Evolutionary conservation across 441 rosid species (phyloP).

Genomic region (Codiaeum variegatum): DNA sequence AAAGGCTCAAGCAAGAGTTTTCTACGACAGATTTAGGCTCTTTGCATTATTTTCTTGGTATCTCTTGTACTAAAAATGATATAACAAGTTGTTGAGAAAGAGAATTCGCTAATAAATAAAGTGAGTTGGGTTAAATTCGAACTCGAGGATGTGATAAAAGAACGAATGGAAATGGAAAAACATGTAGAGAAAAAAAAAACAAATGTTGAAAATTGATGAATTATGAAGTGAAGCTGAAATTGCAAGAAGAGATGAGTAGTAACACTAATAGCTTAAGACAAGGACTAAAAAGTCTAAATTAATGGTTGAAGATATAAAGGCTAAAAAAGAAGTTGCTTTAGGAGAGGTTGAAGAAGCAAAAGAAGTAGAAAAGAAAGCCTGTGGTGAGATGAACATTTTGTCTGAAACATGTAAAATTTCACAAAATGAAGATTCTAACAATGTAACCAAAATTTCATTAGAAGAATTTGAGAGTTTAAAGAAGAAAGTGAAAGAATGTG

Average conservation of each 20-base stretch:
- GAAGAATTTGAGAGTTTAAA: conserved; percentile 53
- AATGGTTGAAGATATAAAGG: conserved; percentile 38
- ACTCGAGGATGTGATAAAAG: conserved; percentile 48
- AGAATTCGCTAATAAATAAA: conserved; percentile 40
- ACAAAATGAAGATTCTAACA: conserved; percentile 21
- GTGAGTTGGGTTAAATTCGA: conserved; percentile 44
- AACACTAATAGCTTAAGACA: conserved; percentile 33
- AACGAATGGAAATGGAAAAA: conserved; percentile 28
- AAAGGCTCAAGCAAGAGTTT: no score
- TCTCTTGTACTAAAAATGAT: no score
- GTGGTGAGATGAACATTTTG: conserved; percentile 43
- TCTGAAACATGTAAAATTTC: conserved; percentile 32
- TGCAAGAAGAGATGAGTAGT: conserved; percentile 39
- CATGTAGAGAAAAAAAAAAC: conserved; percentile 27
- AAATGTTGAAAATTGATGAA: conserved; percentile 21
- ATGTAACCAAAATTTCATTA: conserved; percentile 44
- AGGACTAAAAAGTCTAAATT: conserved; percentile 39
- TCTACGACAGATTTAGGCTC: no score
- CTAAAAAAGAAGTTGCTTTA: conserved; percentile 37
- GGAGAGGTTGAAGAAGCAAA: conserved; percentile 52
- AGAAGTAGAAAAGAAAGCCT: conserved; percentile 43
- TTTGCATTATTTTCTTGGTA: no score
- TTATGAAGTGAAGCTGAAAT: conserved; percentile 41
- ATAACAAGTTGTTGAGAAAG: conserved; percentile 58
- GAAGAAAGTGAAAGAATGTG: conserved; percentile 48